These are phyloP conservation scores for Cercis canadensis DNA, from an alignment of 306 rosid genomes.

Conservation along the genomic window DNA sequence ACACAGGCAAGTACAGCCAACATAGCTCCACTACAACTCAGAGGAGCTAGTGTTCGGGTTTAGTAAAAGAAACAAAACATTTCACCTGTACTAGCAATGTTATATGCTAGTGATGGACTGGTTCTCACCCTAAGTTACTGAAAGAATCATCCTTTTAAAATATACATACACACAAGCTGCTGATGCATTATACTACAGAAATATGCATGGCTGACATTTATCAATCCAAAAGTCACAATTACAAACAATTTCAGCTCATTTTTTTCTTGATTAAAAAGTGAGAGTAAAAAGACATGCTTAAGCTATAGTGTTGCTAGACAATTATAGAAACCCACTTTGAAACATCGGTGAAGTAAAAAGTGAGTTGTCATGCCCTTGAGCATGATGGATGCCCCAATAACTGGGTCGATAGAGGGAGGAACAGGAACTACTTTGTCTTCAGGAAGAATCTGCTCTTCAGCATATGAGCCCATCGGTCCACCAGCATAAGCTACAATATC, in stretches of 20 bases:
- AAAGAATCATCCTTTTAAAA: background rate
- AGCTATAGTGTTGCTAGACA: background rate
- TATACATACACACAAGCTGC: background rate
- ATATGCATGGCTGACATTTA: background rate
- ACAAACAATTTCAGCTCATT: background rate
- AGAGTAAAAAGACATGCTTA: background rate
- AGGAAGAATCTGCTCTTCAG: slow-evolving; percentile 96
- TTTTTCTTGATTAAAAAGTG: too few species aligned
- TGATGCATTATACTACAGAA: background rate
- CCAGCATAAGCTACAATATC: slow-evolving; percentile 86
- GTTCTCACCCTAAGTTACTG: background rate
- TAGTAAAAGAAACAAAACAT: too few species aligned
- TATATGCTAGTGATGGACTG: too few species aligned
- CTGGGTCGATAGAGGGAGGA: slow-evolving; percentile 79
- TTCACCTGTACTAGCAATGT: too few species aligned
- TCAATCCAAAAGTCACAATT: background rate
- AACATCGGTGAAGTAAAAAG: slow-evolving; percentile 70
- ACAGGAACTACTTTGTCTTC: slow-evolving; percentile 72
- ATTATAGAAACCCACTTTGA: slow-evolving; percentile 61
- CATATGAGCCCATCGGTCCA: slow-evolving; percentile 84
- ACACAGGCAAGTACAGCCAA: too few species aligned
- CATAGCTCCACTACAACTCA: too few species aligned
- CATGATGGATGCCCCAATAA: slow-evolving; percentile 72
- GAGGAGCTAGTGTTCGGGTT: too few species aligned
- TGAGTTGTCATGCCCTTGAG: slow-evolving; percentile 90